Evolutionary conservation across 2,329 filamentous ascomycete genomes (phyloP).

Genomic region (Dactylellina drechsleri): DNA sequence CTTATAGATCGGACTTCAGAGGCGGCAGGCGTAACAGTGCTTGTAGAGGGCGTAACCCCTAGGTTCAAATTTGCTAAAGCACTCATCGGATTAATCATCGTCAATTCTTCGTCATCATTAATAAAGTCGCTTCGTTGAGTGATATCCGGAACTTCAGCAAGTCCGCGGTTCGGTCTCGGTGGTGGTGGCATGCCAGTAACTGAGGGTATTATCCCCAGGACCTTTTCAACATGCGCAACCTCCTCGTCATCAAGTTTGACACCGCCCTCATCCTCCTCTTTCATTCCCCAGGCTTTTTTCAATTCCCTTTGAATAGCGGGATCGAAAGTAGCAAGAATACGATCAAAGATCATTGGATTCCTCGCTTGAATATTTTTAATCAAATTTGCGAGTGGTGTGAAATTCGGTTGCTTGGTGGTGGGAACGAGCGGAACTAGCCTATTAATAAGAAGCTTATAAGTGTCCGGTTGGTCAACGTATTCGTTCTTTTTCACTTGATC

Average conservation of each 20-base stretch:
- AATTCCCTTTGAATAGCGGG: slow-evolving; percentile 56
- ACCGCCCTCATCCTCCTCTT: slow-evolving; percentile 55
- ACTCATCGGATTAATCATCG: slow-evolving; percentile 57
- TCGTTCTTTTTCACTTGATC: slow-evolving; percentile 54
- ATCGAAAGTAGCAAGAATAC: slow-evolving; percentile 58
- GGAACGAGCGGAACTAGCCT: slow-evolving; percentile 57
- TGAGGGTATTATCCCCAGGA: slow-evolving; percentile 57
- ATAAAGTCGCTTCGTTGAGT: slow-evolving; percentile 48
- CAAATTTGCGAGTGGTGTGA: slow-evolving; percentile 54
- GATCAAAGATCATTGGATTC: slow-evolving; percentile 56
- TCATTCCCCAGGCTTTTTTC: slow-evolving; percentile 58
- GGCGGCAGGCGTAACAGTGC: slow-evolving; percentile 34
- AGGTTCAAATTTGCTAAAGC: slow-evolving; percentile 49
- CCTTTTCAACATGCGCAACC: slow-evolving; percentile 59
- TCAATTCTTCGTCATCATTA: slow-evolving; percentile 57
- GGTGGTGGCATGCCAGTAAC: slow-evolving; percentile 55
- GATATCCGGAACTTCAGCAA: slow-evolving; percentile 44
- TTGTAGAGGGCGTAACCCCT: neutral
- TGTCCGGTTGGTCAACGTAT: slow-evolving; percentile 56
- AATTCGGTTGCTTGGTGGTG: slow-evolving; percentile 57
- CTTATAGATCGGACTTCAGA: neutral
- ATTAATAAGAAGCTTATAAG: slow-evolving; percentile 58
- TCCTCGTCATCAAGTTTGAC: slow-evolving; percentile 57
- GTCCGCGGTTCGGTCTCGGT: slow-evolving; percentile 50
- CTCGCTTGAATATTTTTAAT: slow-evolving; percentile 57